Evolutionary conservation across 1,284 basidiomycete species (phyloP).

Genomic region (Trametes pubescens): DNA sequence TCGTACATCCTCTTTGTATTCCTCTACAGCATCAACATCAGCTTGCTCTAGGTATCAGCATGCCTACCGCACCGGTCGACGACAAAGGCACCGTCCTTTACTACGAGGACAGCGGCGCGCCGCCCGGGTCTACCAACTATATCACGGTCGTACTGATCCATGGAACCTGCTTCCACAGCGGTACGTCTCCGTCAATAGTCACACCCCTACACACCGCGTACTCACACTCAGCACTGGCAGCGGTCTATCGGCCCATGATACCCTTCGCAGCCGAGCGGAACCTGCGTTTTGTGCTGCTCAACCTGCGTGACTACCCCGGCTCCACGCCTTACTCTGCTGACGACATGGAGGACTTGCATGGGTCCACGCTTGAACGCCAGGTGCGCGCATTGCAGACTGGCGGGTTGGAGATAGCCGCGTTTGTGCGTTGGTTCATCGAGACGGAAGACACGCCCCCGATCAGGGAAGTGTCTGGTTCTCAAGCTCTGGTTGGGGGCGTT

Average conservation of each 20-base stretch:
- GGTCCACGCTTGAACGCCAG: constrained; percentile 18
- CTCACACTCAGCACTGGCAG: constrained; percentile 26
- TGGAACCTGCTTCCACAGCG: constrained; percentile 37
- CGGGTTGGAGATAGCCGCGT: constrained; percentile 39
- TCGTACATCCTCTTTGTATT: background rate
- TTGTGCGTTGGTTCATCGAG: constrained; percentile 40
- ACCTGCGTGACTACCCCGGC: constrained; percentile 45
- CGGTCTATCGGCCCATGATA: constrained; percentile 39
- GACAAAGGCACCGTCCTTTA: constrained; percentile 30
- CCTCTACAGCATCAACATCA: background rate
- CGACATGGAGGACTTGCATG: constrained; percentile 38
- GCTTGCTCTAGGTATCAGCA: no score
- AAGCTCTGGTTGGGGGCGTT: constrained; percentile 34
- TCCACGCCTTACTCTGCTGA: constrained; percentile 37
- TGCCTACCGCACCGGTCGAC: constrained; percentile 34
- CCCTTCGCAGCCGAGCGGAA: constrained; percentile 38
- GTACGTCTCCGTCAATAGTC: constrained; percentile 24
- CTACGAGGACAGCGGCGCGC: constrained; percentile 33
- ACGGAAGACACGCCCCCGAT: constrained; percentile 35
- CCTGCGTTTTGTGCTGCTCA: constrained; percentile 42
- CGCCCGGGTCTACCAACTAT: constrained; percentile 23
- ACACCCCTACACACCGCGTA: background rate
- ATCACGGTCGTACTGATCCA: constrained; percentile 39
- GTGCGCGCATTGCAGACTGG: constrained; percentile 27
- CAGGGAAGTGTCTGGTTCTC: background rate